phyloP scores from a whole-genome alignment of 768 basidiomycete genomes.

The Sutorius australiensis region DNA sequence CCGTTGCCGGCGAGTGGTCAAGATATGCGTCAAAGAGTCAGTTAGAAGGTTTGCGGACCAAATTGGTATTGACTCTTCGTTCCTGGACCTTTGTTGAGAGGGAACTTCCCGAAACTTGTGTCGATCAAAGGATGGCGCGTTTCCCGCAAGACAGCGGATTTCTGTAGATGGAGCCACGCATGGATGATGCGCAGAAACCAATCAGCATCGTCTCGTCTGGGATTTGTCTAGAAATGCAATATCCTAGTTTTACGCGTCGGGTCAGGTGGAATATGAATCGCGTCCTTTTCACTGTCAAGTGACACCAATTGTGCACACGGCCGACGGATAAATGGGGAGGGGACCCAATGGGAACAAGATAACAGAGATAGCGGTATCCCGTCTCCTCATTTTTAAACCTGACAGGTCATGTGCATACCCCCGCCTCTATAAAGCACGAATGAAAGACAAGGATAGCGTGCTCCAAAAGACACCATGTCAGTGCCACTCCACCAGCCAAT shows the following conservation, averaged over 20 bases:
- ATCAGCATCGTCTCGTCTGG: neutral
- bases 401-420: conserved; percentile 9
- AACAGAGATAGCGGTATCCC: neutral
- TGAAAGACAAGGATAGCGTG: neutral
- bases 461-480: conserved; percentile 7
- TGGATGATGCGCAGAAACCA: neutral
- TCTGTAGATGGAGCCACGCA: neutral
- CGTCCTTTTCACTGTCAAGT: neutral
- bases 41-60: neutral
- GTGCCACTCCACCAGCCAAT: conserved; percentile 43
- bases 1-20: neutral
- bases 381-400: neutral
- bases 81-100: neutral
- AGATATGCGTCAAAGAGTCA: neutral
- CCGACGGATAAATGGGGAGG: neutral
- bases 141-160: neutral
- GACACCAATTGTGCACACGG: neutral
- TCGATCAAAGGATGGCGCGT: neutral
- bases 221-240: neutral
- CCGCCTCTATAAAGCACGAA: neutral
- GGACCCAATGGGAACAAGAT: neutral
- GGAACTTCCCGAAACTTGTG: neutral
- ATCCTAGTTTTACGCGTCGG: neutral
- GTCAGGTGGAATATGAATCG: neutral
- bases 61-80: neutral